phyloP scores from a whole-genome alignment of 805 yeast species.

The Cyberlindnera amylophila region DNA sequence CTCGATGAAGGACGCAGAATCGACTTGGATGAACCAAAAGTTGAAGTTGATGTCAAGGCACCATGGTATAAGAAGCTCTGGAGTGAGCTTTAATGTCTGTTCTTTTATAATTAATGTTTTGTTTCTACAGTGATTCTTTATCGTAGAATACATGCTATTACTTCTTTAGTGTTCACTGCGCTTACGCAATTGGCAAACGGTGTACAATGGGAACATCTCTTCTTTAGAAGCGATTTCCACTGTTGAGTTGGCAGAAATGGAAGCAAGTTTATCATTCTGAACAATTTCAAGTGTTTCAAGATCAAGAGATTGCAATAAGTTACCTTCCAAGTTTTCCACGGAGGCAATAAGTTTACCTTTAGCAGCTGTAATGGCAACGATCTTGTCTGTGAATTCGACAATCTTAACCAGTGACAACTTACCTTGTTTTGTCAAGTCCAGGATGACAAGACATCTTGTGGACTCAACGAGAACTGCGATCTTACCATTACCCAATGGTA shows the following conservation, averaged over 20 bases:
- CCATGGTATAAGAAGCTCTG: constrained; percentile 16
- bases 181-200: constrained; percentile 51
- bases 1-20: constrained; percentile 48
- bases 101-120: not conserved
- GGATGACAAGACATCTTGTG: constrained; percentile 39
- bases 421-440: constrained; percentile 23
- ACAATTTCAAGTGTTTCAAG: constrained; percentile 31
- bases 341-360: constrained; percentile 33
- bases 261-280: constrained; percentile 25
- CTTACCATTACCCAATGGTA: constrained; percentile 31
- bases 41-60: not conserved
- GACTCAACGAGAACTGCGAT: constrained; percentile 49
- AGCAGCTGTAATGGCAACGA: constrained; percentile 31
- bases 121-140: not conserved
- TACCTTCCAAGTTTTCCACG: constrained; percentile 29
- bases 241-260: constrained; percentile 16
- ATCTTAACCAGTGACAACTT: constrained; percentile 27
- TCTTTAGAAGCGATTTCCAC: constrained; percentile 24
- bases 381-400: constrained; percentile 29
- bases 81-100: constrained; percentile 4
- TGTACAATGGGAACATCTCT: constrained; percentile 44
- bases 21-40: constrained; percentile 22
- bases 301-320: constrained; percentile 15
- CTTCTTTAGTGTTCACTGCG: constrained; percentile 64
- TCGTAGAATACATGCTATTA: too few relatives aligned